Evolutionary conservation across 805 yeast species (phyloP).

Genomic region (Saturnispora zaruensis): DNA sequence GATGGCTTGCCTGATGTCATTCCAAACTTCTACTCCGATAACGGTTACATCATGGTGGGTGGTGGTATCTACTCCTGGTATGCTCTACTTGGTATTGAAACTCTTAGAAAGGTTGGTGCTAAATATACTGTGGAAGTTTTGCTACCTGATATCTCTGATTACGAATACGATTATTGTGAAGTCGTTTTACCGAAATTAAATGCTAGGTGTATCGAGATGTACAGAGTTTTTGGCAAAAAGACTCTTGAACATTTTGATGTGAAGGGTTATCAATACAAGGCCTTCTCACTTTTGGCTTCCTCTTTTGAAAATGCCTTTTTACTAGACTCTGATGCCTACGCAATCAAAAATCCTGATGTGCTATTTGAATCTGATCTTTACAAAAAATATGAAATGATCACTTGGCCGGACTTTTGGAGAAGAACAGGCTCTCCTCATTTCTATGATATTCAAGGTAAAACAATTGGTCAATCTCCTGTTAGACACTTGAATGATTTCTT

Average conservation of each 20-base stretch:
- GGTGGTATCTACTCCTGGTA: slow-evolving; percentile 75
- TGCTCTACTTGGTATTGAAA: slow-evolving; percentile 54
- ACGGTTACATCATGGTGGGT: slow-evolving; percentile 64
- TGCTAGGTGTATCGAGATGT: slow-evolving; percentile 60
- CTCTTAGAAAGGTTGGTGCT: slow-evolving; percentile 59
- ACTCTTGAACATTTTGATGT: slow-evolving; percentile 42
- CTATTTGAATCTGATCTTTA: slow-evolving; percentile 54
- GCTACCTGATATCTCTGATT: slow-evolving; percentile 62
- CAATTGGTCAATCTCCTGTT: slow-evolving; percentile 30
- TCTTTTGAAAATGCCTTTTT: slow-evolving; percentile 63
- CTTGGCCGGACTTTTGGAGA: slow-evolving; percentile 90
- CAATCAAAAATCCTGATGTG: slow-evolving; percentile 54
- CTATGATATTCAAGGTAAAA: slow-evolving; percentile 58
- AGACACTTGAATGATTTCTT: slow-evolving; percentile 27
- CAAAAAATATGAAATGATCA: slow-evolving; percentile 38
- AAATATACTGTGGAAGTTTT: slow-evolving; percentile 74
- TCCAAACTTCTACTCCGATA: slow-evolving; percentile 27
- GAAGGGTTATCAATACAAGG: slow-evolving; percentile 60
- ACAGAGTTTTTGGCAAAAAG: slow-evolving; percentile 50
- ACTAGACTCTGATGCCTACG: slow-evolving; percentile 70
- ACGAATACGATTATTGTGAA: slow-evolving; percentile 64
- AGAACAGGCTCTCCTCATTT: slow-evolving; percentile 69
- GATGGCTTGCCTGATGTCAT: slow-evolving; percentile 21
- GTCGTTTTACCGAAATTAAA: slow-evolving; percentile 50
- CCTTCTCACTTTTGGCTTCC: slow-evolving; percentile 62